Conservation (phyloP, 2,329 filamentous ascomycete species). For the Penicillium fuscoglaucum region DNA sequence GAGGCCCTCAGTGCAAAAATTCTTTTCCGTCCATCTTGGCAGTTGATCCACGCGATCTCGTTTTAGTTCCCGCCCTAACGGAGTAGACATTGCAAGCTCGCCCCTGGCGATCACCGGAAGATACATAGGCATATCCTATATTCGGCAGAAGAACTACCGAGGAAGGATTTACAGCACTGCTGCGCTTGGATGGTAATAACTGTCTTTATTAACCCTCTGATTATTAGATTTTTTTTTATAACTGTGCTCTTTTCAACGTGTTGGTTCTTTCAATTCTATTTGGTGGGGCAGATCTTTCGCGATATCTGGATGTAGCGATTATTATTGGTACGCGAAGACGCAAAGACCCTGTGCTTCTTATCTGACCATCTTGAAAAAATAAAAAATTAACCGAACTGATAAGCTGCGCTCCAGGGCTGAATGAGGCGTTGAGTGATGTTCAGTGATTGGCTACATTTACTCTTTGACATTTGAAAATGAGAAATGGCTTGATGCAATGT, state of each 20-base stretch:
- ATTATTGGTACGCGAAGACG: neutral
- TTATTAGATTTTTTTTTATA: neutral
- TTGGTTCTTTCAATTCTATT: neutral
- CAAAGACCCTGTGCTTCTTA: neutral
- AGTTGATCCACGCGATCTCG: conserved; percentile 1
- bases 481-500: neutral
- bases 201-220: neutral
- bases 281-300: neutral
- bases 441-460: neutral
- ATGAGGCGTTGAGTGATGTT: neutral
- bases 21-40: conserved; percentile 3
- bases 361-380: neutral
- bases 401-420: neutral
- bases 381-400: neutral
- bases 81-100: neutral
- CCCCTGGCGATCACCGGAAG: conserved; percentile 15
- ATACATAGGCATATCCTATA: neutral
- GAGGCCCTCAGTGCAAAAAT: neutral
- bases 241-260: neutral
- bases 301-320: neutral
- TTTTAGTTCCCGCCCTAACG: conserved; percentile 8
- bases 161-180: neutral
- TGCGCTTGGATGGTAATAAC: neutral
- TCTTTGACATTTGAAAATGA: neutral
- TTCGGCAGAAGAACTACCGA: neutral